Percentiles rank a stretch among this genome's conserved stretches.
Evolutionary conservation across 768 basidiomycete genomes (phyloP).

Genomic region (Clitopilus passeckerianus): DNA sequence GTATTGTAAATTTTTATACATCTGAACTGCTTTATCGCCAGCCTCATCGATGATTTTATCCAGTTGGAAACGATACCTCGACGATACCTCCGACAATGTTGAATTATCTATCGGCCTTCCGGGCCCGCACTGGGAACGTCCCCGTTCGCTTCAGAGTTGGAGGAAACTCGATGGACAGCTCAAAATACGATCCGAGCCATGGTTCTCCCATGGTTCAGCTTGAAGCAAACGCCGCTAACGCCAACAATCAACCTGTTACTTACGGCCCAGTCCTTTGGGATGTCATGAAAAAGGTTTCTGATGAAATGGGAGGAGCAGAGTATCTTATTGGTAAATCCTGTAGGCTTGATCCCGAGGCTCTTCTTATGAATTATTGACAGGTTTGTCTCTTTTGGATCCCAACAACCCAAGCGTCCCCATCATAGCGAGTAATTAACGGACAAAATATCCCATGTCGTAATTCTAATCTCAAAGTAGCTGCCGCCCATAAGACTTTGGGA

Average conservation of each 20-base stretch:
- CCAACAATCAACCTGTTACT: constrained; percentile 40
- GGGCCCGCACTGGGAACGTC: constrained; percentile 35
- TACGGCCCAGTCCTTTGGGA: constrained; percentile 45
- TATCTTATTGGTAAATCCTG: constrained; percentile 24
- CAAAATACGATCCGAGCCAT: constrained; percentile 36
- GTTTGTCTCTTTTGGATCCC: constrained; percentile 35
- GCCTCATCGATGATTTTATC: neutral
- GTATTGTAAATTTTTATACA: constrained; percentile 35
- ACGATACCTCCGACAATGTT: constrained; percentile 48
- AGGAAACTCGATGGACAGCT: constrained; percentile 42
- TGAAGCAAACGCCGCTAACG: constrained; percentile 24
- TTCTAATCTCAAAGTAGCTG: constrained; percentile 14
- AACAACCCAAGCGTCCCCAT: constrained; percentile 28
- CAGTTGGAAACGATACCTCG: constrained; percentile 49
- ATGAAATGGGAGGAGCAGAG: constrained; percentile 20
- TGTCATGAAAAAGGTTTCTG: constrained; percentile 34
- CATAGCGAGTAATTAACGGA: constrained; percentile 15
- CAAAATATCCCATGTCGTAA: neutral
- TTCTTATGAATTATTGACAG: constrained; percentile 15
- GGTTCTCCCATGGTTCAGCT: constrained; percentile 37
- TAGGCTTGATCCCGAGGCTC: neutral
- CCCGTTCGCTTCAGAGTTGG: constrained; percentile 46
- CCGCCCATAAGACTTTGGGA: constrained; percentile 31
- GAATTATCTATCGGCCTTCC: constrained; percentile 55
- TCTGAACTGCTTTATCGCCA: neutral